Base-by-base conservation (phyloP, 1,284 basidiomycete species). In the Sporisorium reilianum region DNA sequence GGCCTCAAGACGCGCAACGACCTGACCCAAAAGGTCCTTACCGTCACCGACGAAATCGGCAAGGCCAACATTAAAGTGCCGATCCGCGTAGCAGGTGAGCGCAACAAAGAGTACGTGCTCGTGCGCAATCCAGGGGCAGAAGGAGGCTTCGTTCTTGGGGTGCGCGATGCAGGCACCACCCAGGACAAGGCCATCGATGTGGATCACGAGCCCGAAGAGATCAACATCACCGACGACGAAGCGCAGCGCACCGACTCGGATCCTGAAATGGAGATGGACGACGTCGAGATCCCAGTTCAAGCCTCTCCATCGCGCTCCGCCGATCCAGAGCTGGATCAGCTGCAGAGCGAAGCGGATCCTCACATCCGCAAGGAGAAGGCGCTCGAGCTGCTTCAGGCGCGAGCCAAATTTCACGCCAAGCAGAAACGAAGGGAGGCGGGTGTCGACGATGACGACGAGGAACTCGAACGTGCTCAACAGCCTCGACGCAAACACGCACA, bases 81-180 rank as follows among this genome's bases (percentile, higher is more conserved):
- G 53, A 94, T 95, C 26, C 89, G 96, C 23, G 93, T 99, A 64
- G 96, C 96, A 0, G 94, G 94, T 69, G 94, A 97, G 85, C 87
- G 96, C 58, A 98, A 97, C 82, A 91, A 90, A 81, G 91, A 97
- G 85, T 99, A 99, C 85, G 88, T 98, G 7, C 88, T 99, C 45
- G 88, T 98, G 51, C 95, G 95, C 87, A 95, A 95, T 34, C 91
- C 93, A 79, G 77, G 73, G 6, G 90, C 90, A 30, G 91, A 90
- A 30, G 94, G 94, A 2, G 97, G 97, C 0, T 99, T 95, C 92
- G 90, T 96, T 25, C 87, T 99, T 23, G 97, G 96, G 1, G 91
- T 97, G 28, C 88, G 90, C 41, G 90, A 95, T 41, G 74, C 91
- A 91, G 89, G 94, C 81, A 3, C 72, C 5, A 92, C 89, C 4